Evolutionary conservation across 306 rosid species (phyloP).

Genomic region (Amphicarpaea edgeworthii): DNA sequence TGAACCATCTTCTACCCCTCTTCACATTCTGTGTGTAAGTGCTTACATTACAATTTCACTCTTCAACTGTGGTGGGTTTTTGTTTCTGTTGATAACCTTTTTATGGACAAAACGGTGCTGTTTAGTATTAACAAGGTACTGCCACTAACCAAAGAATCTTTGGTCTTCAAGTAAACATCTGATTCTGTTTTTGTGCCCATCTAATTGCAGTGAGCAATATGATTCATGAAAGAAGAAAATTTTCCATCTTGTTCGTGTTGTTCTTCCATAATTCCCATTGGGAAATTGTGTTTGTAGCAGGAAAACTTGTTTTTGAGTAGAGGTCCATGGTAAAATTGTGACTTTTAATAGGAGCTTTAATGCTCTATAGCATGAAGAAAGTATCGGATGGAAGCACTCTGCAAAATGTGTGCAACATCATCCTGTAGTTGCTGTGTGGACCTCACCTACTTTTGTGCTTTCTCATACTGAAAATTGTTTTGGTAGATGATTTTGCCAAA

Average conservation of each 20-base stretch:
- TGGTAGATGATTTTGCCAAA: neutral
- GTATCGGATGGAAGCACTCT: neutral
- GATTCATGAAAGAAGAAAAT: neutral
- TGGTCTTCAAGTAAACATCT: neutral
- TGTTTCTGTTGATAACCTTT: neutral
- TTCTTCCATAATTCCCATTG: neutral
- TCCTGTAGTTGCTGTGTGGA: neutral
- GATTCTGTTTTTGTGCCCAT: neutral
- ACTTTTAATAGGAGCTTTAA: neutral
- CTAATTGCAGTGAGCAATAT: neutral
- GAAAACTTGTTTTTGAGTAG: constrained; percentile 15
- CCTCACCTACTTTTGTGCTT: neutral
- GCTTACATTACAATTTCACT: neutral
- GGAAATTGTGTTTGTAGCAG: neutral
- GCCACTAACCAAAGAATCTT: neutral
- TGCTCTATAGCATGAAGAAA: neutral
- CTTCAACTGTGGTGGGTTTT: neutral
- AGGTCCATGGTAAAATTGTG: neutral
- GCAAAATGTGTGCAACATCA: neutral
- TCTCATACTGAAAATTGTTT: neutral
- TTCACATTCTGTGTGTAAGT: constrained; percentile 35
- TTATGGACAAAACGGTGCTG: neutral
- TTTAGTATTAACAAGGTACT: neutral
- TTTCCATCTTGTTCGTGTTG: neutral
- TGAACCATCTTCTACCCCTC: neutral